Evolutionary conservation across 805 yeast species (phyloP), one percentile per base, ranked within the genome.

Genomic region (Komagataella kurtzmanii): DNA sequence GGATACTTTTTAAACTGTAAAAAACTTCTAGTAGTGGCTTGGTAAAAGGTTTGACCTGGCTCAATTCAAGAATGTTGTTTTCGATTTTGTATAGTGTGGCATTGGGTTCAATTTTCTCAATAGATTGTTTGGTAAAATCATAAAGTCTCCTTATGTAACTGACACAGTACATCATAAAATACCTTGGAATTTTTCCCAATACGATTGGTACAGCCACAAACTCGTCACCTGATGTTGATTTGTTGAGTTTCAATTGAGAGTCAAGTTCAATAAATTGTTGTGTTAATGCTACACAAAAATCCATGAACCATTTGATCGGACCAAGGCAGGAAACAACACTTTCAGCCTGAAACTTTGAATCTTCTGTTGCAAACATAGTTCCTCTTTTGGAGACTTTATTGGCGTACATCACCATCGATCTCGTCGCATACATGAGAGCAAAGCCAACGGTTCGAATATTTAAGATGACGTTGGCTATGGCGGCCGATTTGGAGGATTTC

Each of bases 251-350:
- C 30, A 21, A n/a, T 18, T 24, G 24, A 5, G 43, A 21, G 12
- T 21, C 17, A 51, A 81, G 58, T 40, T 81, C 76, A 21, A 83
- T 60, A 40, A 85, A 65, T 56, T 91, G 96, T 63, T 90, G 95
- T 51, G 81, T 78, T 45, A 87, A 62, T 55, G 78, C 80, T 1
- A 83, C 79, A 51, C 88, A 72, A 54, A 88, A 78, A 61, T 89
- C 97, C 36, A 88, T 76, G 57, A 87, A 76, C 97, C 97, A 91
- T 58, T 88, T 79, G 7, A 85, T 79, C 45, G 85, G 78, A 0
- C 97, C 97, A n/a, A 87, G 65, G 8, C 81, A 70, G 17, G 80
- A 73, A 57, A 82, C 69, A 3, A 85, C 72, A 54, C 80, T 72
- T 57, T 84, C 89, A 44, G 82, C 83, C 56, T 88, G 71, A 60